Percentiles rank a stretch among this genome's conserved stretches.
These are phyloP conservation scores for Boletus semigastroideus DNA, from an alignment of 1,284 basidiomycete species.

Conservation along the genomic window DNA sequence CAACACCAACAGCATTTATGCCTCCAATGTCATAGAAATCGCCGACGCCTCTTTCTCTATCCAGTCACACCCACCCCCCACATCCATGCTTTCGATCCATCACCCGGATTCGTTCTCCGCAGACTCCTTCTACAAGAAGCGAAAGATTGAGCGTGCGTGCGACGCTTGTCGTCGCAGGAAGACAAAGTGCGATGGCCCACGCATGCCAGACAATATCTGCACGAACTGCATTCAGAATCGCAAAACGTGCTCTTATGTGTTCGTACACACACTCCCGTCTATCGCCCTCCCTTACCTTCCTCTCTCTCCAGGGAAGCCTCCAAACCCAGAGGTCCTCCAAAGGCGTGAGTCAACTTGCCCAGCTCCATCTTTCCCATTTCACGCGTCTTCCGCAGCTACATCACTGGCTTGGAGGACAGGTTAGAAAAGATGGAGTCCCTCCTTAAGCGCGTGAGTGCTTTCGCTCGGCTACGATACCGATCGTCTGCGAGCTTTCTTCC, in stretches of 20 bases:
- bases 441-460: conserved; percentile 56
- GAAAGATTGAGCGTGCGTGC: conserved; percentile 68
- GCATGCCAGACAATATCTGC: conserved; percentile 59
- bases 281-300: neutral
- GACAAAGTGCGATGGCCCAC: conserved; percentile 69
- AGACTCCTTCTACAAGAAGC: conserved; percentile 41
- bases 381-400: conserved; percentile 49
- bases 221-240: conserved; percentile 69
- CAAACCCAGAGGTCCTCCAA: conserved; percentile 80
- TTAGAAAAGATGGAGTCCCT: conserved; percentile 71
- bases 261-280: conserved; percentile 27
- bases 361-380: neutral
- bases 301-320: conserved; percentile 62
- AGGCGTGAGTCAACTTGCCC: conserved; percentile 55
- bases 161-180: conserved; percentile 68
- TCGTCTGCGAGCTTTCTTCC: neutral
- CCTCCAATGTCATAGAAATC: conserved; percentile 33
- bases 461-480: neutral
- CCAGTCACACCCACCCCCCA: neutral
- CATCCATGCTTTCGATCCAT: conserved; percentile 14
- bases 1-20: conserved; percentile 12
- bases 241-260: conserved; percentile 75
- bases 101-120: conserved; percentile 3
- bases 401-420: conserved; percentile 75
- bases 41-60: conserved; percentile 15